Percentiles rank a stretch among this genome's conserved stretches.
Evolutionary conservation across 75 land plant species (phyloP).

Genomic region (Ceratopteris richardii): DNA sequence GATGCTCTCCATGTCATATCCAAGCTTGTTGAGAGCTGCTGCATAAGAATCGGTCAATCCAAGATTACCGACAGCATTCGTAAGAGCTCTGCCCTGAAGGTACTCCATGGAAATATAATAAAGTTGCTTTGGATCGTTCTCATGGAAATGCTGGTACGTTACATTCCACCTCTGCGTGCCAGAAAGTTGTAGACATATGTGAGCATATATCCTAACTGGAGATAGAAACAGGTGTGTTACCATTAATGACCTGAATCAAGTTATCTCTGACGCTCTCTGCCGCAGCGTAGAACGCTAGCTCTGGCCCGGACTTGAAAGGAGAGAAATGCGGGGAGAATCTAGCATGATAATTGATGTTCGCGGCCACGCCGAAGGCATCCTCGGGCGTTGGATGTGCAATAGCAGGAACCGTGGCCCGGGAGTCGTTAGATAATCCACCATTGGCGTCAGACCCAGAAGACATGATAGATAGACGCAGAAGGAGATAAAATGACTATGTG

Average conservation of each 20-base stretch:
- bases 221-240: neutral
- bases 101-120: constrained; percentile 95
- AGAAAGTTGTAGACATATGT: neutral
- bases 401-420: constrained; percentile 1
- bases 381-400: neutral
- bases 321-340: constrained; percentile 8
- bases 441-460: too few species aligned
- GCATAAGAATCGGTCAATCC: constrained; percentile 58
- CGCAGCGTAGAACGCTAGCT: constrained; percentile 13
- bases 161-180: constrained; percentile 77
- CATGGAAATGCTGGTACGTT: constrained; percentile 70
- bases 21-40: constrained; percentile 66
- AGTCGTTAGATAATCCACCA: too few species aligned
- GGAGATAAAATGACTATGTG: too few species aligned
- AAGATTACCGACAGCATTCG: constrained; percentile 83
- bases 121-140: constrained; percentile 72
- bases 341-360: constrained; percentile 8
- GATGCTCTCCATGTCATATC: constrained; percentile 71
- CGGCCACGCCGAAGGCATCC: neutral
- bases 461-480: too few species aligned
- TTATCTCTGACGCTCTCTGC: constrained; percentile 6
- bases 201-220: neutral
- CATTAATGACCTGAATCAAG: neutral
- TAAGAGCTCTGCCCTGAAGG: constrained; percentile 75
- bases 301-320: constrained; percentile 6